phyloP scores from a whole-genome alignment of 1,284 basidiomycete species.

The Malassezia caprae region DNA sequence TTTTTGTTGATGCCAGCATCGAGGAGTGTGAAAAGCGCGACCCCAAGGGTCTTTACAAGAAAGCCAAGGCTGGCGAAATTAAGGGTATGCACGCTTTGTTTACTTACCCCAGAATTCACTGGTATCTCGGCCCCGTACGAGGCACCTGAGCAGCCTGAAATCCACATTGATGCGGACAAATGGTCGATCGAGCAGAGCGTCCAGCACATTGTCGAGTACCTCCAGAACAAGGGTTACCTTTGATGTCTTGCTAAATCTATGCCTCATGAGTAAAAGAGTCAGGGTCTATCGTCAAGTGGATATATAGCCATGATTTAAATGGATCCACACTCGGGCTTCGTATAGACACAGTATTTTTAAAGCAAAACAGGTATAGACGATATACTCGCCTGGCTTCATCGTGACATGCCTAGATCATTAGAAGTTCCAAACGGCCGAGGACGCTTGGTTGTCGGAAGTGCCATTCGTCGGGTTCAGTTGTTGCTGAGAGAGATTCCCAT shows the following conservation, averaged over 20 bases:
- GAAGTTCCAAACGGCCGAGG: background rate
- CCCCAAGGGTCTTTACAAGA: slow-evolving; percentile 96
- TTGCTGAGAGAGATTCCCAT: background rate
- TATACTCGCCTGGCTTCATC: background rate
- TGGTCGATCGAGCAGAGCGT: slow-evolving; percentile 71
- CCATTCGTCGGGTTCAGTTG: background rate
- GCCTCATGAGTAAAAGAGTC: background rate
- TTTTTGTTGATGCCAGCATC: slow-evolving; percentile 87
- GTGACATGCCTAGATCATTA: background rate
- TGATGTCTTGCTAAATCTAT: background rate
- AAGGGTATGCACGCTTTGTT: slow-evolving; percentile 59
- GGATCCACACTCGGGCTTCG: background rate
- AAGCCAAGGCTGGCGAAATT: slow-evolving; percentile 88
- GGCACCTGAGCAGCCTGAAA: slow-evolving; percentile 70
- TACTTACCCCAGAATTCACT: slow-evolving; percentile 67
- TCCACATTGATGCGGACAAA: slow-evolving; percentile 83
- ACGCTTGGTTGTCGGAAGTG: background rate
- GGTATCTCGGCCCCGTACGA: slow-evolving; percentile 97
- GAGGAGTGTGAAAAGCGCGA: slow-evolving; percentile 79
- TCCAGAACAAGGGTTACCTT: slow-evolving; percentile 54
- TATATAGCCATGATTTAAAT: background rate
- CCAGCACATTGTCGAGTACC: slow-evolving; percentile 69
- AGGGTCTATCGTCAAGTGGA: background rate
- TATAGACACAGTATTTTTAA: background rate
- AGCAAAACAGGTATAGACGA: background rate